Percentiles rank a stretch among this genome's conserved stretches.
phyloP scores from a whole-genome alignment of 805 yeast species.

The Kodamaea kakaduensis region DNA sequence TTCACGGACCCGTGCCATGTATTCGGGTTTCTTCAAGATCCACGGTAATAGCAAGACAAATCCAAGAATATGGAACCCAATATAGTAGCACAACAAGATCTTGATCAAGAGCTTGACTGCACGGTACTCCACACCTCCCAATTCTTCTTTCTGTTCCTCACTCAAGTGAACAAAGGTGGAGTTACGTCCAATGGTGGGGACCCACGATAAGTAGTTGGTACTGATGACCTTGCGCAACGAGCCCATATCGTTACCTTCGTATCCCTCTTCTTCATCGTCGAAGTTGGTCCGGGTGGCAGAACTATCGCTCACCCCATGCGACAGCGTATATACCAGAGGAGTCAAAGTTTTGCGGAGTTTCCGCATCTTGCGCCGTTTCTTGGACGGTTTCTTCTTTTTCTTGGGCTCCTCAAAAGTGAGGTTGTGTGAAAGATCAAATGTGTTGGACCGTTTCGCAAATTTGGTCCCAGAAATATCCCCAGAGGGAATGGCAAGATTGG shows the following conservation, averaged over 20 bases:
- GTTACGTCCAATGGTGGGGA: slow-evolving; percentile 88
- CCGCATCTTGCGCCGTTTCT: slow-evolving; percentile 5
- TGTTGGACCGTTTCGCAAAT: slow-evolving; percentile 43
- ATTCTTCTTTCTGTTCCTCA: slow-evolving; percentile 82
- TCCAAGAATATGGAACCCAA: slow-evolving; percentile 68
- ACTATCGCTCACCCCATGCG: slow-evolving; percentile 13
- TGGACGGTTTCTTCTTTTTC: slow-evolving; percentile 31
- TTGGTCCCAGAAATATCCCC: slow-evolving; percentile 33
- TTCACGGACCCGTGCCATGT: slow-evolving; percentile 39
- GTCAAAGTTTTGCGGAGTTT: slow-evolving; percentile 11
- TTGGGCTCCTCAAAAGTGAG: slow-evolving; percentile 29
- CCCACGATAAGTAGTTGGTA: slow-evolving; percentile 77
- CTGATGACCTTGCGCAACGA: slow-evolving; percentile 35
- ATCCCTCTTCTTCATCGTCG: slow-evolving; percentile 15
- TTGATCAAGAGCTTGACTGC: slow-evolving; percentile 74
- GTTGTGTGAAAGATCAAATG: slow-evolving; percentile 35
- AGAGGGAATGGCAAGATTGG: slow-evolving; percentile 33
- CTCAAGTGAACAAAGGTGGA: slow-evolving; percentile 83
- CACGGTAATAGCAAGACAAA: slow-evolving; percentile 58
- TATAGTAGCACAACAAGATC: slow-evolving; percentile 60
- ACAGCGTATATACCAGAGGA: slow-evolving; percentile 8
- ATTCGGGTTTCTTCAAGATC: slow-evolving; percentile 36
- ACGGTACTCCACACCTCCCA: slow-evolving; percentile 96
- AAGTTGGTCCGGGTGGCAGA: slow-evolving; percentile 8
- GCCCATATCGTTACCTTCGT: slow-evolving; percentile 11